Conservation (phyloP, 1,139 yeast species). For the Suhomyces chickasaworum region DNA sequence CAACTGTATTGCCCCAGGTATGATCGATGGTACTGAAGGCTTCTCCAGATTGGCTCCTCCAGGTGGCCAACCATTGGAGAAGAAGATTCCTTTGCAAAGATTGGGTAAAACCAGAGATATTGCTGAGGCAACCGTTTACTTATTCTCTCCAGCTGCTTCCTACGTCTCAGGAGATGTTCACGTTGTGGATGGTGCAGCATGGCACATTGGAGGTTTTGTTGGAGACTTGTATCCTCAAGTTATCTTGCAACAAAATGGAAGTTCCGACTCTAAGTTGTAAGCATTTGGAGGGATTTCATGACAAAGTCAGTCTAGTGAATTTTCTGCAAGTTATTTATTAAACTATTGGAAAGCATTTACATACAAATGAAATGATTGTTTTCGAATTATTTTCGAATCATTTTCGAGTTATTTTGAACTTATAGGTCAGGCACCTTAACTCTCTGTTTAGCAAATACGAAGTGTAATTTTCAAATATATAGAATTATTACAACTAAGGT, state of each 20-base stretch:
- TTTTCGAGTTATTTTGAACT: neutral
- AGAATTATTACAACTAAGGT: too few relatives aligned
- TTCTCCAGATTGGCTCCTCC: slow-evolving; percentile 55
- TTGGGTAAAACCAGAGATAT: slow-evolving; percentile 76
- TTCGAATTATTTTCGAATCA: neutral
- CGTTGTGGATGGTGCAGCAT: slow-evolving; percentile 88
- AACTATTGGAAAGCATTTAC: neutral
- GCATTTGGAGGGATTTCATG: neutral
- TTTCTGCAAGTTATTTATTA: neutral
- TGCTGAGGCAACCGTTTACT: slow-evolving; percentile 83
- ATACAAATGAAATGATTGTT: too few relatives aligned
- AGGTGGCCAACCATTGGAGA: slow-evolving; percentile 35
- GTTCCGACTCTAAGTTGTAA: slow-evolving; percentile 21
- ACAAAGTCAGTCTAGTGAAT: too few relatives aligned
- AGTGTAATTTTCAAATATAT: too few relatives aligned
- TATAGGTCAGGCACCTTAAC: neutral
- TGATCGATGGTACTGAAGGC: slow-evolving; percentile 82
- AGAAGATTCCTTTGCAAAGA: slow-evolving; percentile 72
- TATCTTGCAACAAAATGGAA: slow-evolving; percentile 30
- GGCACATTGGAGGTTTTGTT: slow-evolving; percentile 68
- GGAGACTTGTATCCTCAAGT: slow-evolving; percentile 40
- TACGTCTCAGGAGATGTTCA: slow-evolving; percentile 77
- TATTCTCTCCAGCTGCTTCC: slow-evolving; percentile 79
- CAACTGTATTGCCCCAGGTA: slow-evolving; percentile 88
- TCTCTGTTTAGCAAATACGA: neutral